Evolutionary conservation across 257 asterid species (phyloP).

Genomic region (Gynochthodes officinalis): DNA sequence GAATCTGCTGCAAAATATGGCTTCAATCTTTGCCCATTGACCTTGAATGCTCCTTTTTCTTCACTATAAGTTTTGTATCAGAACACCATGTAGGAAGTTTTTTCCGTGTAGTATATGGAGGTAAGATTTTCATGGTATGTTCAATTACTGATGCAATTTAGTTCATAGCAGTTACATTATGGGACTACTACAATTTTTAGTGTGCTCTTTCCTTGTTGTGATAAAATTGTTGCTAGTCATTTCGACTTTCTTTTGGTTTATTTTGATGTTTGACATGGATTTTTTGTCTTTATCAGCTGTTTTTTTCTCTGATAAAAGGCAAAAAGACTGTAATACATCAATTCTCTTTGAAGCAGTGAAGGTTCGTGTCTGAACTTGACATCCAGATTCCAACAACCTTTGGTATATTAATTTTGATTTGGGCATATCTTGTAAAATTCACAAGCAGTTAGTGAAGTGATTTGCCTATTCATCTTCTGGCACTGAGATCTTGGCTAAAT

Average conservation of each 20-base stretch:
- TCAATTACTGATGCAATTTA: too few relatives aligned
- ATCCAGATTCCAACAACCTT: constrained; percentile 14
- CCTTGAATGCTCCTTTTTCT: too few relatives aligned
- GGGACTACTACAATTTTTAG: too few relatives aligned
- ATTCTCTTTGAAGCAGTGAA: neutral
- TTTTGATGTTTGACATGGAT: neutral
- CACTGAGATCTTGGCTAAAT: neutral
- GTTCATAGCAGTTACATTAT: too few relatives aligned
- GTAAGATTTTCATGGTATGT: too few relatives aligned
- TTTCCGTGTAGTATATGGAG: too few relatives aligned
- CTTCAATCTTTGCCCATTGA: too few relatives aligned
- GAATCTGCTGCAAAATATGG: too few relatives aligned
- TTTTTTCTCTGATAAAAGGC: neutral
- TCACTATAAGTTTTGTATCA: too few relatives aligned
- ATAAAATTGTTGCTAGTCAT: neutral
- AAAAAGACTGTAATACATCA: neutral
- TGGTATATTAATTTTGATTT: constrained; percentile 1
- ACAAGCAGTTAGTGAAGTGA: neutral
- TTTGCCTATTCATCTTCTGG: neutral
- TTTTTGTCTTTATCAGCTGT: neutral
- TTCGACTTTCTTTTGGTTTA: neutral
- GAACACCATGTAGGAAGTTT: too few relatives aligned
- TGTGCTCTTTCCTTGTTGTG: too few relatives aligned
- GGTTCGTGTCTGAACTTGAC: constrained; percentile 20
- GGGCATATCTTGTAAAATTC: neutral